Base-by-base conservation (phyloP, 2,329 filamentous ascomycete species). In the Colletotrichum salicis region DNA sequence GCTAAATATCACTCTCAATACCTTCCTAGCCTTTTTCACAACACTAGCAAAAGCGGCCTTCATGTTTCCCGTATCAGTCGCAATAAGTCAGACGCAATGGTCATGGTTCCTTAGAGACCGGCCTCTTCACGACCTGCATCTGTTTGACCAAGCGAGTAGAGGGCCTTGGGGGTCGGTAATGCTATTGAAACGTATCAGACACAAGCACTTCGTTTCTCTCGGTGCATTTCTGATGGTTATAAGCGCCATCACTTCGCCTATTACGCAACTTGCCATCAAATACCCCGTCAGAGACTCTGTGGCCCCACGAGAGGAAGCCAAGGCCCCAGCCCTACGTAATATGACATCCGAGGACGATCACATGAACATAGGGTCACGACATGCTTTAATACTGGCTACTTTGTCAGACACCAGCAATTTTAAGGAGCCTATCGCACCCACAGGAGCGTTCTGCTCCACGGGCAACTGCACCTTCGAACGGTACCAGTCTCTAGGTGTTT, bases 81-180 rank as follows among this genome's bases (percentile, higher is more conserved):
- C 67, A 45, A 74, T 75, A 29, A 67, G 73, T 48, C 73, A 74
- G 54, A 22, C 55, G 31, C 61, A 73, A 51, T 74, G 72, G 74
- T 67, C 48, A 2, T 74, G 73, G 73, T 71, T 74, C 33, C 33
- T 35, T 15, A 33, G 41, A 3, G 57, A 63, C 27, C 13, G 66
- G n/a, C 63, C 73, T 7, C 33, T 75, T 13, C 24, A 59, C 12
- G 71, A 75, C 60, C 65, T 75, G 15, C 29, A 70, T 1, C n/a
- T 70, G 6, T 52, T 75, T 3, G 73, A 75, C 57, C 57, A 70
- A 24, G 71, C 71, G 11, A 75, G 73, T 29, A 48, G 71, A 13
- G 71, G 73, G 4, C n/a, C 48, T 0, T 69, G 64, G 59, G 72
- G 72, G 7, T 72, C 69, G 3, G 11, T 74, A 27, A 22, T 63